phyloP scores from a whole-genome alignment of 805 yeast genomes.

The Zygoascus tannicola region DNA sequence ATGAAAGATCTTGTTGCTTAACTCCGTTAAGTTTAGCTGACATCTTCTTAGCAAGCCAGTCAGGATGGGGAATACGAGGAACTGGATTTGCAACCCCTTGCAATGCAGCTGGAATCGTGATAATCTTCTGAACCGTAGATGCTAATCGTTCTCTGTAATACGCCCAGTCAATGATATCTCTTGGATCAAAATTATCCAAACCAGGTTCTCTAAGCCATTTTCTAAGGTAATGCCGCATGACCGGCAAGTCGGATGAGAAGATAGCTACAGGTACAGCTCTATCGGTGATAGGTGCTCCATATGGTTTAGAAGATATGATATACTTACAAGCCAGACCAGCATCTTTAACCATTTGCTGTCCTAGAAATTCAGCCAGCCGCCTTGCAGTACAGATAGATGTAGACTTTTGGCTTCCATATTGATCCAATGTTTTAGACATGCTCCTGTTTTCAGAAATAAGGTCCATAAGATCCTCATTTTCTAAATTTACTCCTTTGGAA shows the following conservation, averaged over 20 bases:
- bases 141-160: constrained; percentile 87
- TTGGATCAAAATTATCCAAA: constrained; percentile 72
- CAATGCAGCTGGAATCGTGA: constrained; percentile 94
- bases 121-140: constrained; percentile 87
- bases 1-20: constrained; percentile 58
- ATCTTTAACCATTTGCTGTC: constrained; percentile 93
- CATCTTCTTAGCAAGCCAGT: constrained; percentile 71
- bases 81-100: constrained; percentile 87
- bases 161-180: constrained; percentile 86
- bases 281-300: constrained; percentile 85
- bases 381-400: constrained; percentile 94
- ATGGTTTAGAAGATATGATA: constrained; percentile 76
- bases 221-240: constrained; percentile 60
- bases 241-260: constrained; percentile 68
- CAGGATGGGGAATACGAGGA: constrained; percentile 89
- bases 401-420: constrained; percentile 83
- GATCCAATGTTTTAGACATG: constrained; percentile 86
- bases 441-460: constrained; percentile 92
- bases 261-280: constrained; percentile 95
- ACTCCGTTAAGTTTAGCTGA: constrained; percentile 50
- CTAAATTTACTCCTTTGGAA: constrained; percentile 74
- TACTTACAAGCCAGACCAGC: constrained; percentile 93
- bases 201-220: constrained; percentile 82
- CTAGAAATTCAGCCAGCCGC: constrained; percentile 87
- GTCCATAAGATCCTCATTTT: constrained; percentile 88